Evolutionary conservation across 495 filamentous ascomycete species (phyloP), one percentile per base, ranked within the genome.

Genomic region (Penicillium silybi): DNA sequence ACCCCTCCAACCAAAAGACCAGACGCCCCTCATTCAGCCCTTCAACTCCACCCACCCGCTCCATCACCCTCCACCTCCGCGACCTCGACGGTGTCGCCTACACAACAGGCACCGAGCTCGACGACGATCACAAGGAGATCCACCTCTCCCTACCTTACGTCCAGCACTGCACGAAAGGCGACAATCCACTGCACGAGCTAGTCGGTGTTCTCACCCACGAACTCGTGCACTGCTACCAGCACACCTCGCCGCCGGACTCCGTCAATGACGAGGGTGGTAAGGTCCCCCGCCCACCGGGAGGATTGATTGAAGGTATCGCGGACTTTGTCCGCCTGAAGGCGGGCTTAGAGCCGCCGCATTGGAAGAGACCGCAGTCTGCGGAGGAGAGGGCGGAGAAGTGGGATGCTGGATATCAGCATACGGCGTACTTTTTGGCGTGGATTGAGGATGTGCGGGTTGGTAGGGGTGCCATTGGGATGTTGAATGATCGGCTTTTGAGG

Each of bases 161-260:
- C 59, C 49, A 67, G 13, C 64, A 69, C 48, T 65, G 73, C 49
- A 68, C 74, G 2, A 74, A 73, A 9, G 48, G 44, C 1, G 50
- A 67, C 2, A 61, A 70, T 35, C 65, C 71, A 13, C 54, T 64
- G 9, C 59, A 79, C 27, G 93, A 98, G 71, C 83, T 97, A 50
- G 69, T 77, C 10, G 93, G 93, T 35, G 90, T 98, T 2, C 60
- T 98, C 8, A 82, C 84, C 0, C 93, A 98, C 66, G 93, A 98
- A 70, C 85, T 97, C 54, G 93, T 97, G 10, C 93, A 98, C 65
- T 97, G 92, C 72, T 95, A 87, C 71, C 93, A 98, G 65, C 89
- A 88, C 69, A 83, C 87, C 46, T 86, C 77, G 1, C 72, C 69
- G 2, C 80, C 79, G 0, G 76, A 72, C 4, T 80, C 78, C 15